phyloP scores from a whole-genome alignment of 495 filamentous ascomycete genomes.

The Penicillium steckii region DNA sequence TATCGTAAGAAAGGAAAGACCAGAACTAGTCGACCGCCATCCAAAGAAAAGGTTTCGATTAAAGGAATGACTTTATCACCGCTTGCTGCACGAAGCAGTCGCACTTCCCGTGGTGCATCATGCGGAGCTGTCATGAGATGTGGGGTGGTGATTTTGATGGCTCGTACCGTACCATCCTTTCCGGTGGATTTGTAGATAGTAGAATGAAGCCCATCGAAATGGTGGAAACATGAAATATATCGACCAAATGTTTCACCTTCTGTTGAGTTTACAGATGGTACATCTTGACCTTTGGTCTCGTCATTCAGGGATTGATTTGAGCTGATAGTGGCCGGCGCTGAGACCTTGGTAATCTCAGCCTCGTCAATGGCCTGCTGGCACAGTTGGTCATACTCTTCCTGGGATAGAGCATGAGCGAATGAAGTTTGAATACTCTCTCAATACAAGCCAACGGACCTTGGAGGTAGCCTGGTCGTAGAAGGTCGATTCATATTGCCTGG shows the following conservation, averaged over 20 bases:
- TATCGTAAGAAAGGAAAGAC: conserved; percentile 81
- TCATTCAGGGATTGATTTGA: conserved; percentile 15
- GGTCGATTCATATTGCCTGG: conserved; percentile 37
- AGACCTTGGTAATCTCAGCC: conserved; percentile 24
- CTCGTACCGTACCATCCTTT: conserved; percentile 48
- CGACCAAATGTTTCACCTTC: conserved; percentile 61
- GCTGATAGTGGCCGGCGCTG: conserved; percentile 16
- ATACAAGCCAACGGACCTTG: conserved; percentile 26
- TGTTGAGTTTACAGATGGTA: neutral
- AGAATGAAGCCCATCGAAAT: conserved; percentile 77
- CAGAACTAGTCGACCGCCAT: conserved; percentile 69
- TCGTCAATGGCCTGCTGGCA: conserved; percentile 44
- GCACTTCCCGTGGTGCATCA: conserved; percentile 71
- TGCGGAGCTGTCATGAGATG: conserved; percentile 74
- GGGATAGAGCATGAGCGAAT: neutral
- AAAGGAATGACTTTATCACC: conserved; percentile 61
- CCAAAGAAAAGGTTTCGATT: conserved; percentile 66
- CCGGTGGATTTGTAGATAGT: conserved; percentile 66
- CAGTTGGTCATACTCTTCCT: conserved; percentile 49
- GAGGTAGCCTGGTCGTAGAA: conserved; percentile 41
- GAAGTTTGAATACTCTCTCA: neutral
- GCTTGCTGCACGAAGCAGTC: conserved; percentile 58
- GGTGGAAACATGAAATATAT: conserved; percentile 67
- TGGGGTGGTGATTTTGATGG: conserved; percentile 86
- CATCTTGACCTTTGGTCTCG: conserved; percentile 5